Evolutionary conservation across 345 rosid genomes (phyloP), one percentile per base, ranked within the genome.

Genomic region (Ceriops zippeliana): DNA sequence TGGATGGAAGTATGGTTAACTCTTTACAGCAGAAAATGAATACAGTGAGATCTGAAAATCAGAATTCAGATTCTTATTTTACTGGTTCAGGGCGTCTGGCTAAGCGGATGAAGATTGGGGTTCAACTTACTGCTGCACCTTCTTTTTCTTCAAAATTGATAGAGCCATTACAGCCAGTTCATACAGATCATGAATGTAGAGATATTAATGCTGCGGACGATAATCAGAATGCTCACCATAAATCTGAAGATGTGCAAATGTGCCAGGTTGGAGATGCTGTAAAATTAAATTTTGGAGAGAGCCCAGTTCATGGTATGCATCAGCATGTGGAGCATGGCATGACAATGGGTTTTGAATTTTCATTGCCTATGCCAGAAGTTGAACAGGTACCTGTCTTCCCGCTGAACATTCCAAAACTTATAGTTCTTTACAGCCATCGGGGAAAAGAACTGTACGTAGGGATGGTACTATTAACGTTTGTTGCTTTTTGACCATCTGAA

Each of bases 41-140:
- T 46, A 31, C 49, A 7, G 32, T 5, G 8, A 52, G 15, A 52
- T 69, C 65, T 59, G 22, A 52, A 38, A 64, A 75, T 30, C 67
- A 37, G 52, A 27, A 51, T 72, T 76, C 56, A 42, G 73, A 28
- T 61, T 27, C 38, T 42, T 53, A 32, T 37, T 52, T 69, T 42
- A 46, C 27, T 22, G 76, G 74, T 61, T 83, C 85, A 46, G 73
- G 75, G 65, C 76, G 75, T 74, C 89, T 73, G 73, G 62, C 68
- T 78, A 87, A 85, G 77, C 84, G 83, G 67, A 81, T 84, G 76
- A 89, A 76, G 66, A 74, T 66, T 64, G 80, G 67, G 57, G 65
- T 56, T 61, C 78, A 70, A 60, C 70, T 56, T 68, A 66, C 32
- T 71, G 69, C 24, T 65, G 46, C 61, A 46, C 59, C 42, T 62